These are phyloP conservation scores for Mrakiaceae sp. DNA, from an alignment of 1,284 basidiomycete genomes.

Conservation along the genomic window DNA sequence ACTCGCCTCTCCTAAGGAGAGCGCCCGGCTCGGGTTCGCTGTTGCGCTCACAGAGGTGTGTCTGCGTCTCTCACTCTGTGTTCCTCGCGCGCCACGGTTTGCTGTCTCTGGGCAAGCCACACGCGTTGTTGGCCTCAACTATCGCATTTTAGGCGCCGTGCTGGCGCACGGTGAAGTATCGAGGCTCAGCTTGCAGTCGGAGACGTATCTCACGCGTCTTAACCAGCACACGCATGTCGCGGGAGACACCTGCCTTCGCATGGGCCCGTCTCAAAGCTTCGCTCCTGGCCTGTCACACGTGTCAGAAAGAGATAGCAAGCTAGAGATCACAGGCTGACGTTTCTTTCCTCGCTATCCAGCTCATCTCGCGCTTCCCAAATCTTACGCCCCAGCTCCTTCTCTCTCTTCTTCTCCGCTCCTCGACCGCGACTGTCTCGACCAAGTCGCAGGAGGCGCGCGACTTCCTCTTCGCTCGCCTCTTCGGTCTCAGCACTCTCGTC, in stretches of 20 bases:
- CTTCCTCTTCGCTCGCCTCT: constrained; percentile 79
- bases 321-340: neutral
- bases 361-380: constrained; percentile 66
- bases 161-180: too few species aligned
- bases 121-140: neutral
- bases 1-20: constrained; percentile 81
- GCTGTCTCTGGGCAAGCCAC: neutral
- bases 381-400: constrained; percentile 65
- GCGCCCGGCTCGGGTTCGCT: constrained; percentile 85
- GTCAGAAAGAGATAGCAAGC: too few species aligned
- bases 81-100: too few species aligned
- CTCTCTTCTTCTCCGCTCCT: constrained; percentile 56
- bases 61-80: constrained; percentile 13
- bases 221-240: too few species aligned
- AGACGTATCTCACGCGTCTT: too few species aligned
- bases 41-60: constrained; percentile 88
- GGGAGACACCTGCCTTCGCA: too few species aligned
- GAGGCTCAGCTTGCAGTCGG: too few species aligned
- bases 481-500: constrained; percentile 72
- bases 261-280: neutral
- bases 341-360: constrained; percentile 38
- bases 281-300: neutral
- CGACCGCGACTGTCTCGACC: constrained; percentile 58
- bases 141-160: too few species aligned
- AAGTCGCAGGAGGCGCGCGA: constrained; percentile 87